A percentile compares a stretch with the other conserved stretches of the same genome.
phyloP scores from a whole-genome alignment of 306 rosid species.

The Begonia peltatifolia region DNA sequence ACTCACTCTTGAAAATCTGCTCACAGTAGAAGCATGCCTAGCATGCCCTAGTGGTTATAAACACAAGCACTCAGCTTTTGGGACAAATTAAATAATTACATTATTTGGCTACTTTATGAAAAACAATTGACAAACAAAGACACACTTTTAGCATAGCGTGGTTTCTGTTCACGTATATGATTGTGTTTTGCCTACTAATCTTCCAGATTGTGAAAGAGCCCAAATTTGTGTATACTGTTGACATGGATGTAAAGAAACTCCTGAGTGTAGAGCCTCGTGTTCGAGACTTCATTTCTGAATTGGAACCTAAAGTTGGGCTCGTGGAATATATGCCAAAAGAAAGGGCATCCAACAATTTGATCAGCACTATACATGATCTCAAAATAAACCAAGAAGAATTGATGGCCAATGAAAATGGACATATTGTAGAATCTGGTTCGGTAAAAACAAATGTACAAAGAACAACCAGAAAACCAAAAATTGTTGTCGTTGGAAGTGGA shows the following conservation, averaged over 20 bases:
- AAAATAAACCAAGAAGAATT: slow-evolving; percentile 19
- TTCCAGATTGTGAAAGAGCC: slow-evolving; percentile 68
- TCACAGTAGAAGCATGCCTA: too few species aligned
- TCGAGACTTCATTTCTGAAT: slow-evolving; percentile 67
- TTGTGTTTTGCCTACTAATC: slow-evolving; percentile 15
- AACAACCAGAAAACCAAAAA: slow-evolving; percentile 40
- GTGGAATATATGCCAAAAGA: slow-evolving; percentile 40
- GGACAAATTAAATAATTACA: too few species aligned
- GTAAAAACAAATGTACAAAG: slow-evolving; percentile 9
- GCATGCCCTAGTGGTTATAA: too few species aligned
- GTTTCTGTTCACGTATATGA: neutral
- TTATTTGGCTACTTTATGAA: too few species aligned
- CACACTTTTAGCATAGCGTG: too few species aligned
- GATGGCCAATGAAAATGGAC: slow-evolving; percentile 20
- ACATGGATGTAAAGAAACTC: slow-evolving; percentile 74
- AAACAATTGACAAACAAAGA: too few species aligned
- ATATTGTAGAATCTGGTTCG: slow-evolving; percentile 15
- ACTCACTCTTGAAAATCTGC: too few species aligned
- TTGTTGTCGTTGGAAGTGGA: slow-evolving; percentile 85
- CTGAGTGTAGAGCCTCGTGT: slow-evolving; percentile 59
- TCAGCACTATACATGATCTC: slow-evolving; percentile 31
- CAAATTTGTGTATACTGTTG: slow-evolving; percentile 82
- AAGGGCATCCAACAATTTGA: slow-evolving; percentile 42
- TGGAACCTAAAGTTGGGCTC: slow-evolving; percentile 78
- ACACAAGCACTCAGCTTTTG: too few species aligned